Percentiles rank a stretch among this genome's conserved stretches.
phyloP scores from a whole-genome alignment of 2,329 filamentous ascomycete genomes.

The Penicillium concentricum region DNA sequence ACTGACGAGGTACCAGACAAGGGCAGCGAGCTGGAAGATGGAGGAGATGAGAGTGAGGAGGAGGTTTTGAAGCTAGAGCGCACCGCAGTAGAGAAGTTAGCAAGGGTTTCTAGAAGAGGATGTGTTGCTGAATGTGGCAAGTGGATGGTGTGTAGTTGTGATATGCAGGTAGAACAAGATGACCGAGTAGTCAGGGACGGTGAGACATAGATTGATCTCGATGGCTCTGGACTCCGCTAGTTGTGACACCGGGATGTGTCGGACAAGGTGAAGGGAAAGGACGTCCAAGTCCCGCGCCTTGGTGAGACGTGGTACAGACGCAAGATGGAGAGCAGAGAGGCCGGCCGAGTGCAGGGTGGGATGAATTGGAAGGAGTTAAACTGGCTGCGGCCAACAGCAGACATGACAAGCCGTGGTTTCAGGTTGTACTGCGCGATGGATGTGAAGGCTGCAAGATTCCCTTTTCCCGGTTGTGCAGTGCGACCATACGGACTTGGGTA shows the following conservation, averaged over 20 bases:
- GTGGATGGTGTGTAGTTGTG: constrained; percentile 1
- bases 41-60: constrained; percentile 82
- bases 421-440: constrained; percentile 19
- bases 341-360: constrained; percentile 11
- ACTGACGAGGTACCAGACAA: constrained; percentile 91
- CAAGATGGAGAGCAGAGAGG: neutral
- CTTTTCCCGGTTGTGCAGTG: constrained; percentile 14
- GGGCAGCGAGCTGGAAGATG: constrained; percentile 75
- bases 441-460: constrained; percentile 20
- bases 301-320: constrained; percentile 3
- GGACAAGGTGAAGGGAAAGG: constrained; percentile 4
- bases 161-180: constrained; percentile 9
- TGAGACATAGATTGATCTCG: constrained; percentile 12
- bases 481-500: constrained; percentile 11
- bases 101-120: neutral
- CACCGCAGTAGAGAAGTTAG: constrained; percentile 14
- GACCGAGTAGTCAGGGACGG: constrained; percentile 8
- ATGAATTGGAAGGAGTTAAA: constrained; percentile 2
- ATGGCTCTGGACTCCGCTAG: constrained; percentile 5
- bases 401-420: constrained; percentile 8
- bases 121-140: neutral
- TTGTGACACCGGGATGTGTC: constrained; percentile 10
- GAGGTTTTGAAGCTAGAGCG: constrained; percentile 72
- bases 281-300: constrained; percentile 5
- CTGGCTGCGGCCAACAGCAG: neutral